Conservation (phyloP, 495 filamentous ascomycete species). For the Parathielavia hyrcaniae region DNA sequence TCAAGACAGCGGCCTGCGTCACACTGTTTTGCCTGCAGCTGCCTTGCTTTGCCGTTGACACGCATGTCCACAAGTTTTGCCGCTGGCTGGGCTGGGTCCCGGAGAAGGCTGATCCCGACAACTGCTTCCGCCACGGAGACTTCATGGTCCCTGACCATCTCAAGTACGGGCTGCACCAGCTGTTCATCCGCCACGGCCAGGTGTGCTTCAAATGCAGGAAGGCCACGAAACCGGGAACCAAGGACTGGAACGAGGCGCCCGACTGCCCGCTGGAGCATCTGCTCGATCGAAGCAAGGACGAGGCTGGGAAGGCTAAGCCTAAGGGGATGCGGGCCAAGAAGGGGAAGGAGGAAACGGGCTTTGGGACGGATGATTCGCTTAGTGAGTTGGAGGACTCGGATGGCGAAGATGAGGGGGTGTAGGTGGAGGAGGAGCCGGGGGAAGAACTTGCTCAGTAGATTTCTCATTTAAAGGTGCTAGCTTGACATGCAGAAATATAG, state of each 20-base stretch:
- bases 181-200: constrained; percentile 83
- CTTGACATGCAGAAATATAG: not conserved
- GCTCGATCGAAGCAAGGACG: constrained; percentile 30
- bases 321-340: constrained; percentile 9
- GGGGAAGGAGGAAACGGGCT: not conserved
- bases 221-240: constrained; percentile 39
- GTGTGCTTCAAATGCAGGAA: constrained; percentile 72
- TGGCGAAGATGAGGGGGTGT: not conserved
- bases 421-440: not conserved
- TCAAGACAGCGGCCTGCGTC: constrained; percentile 87
- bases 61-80: constrained; percentile 73
- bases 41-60: constrained; percentile 79
- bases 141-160: constrained; percentile 72
- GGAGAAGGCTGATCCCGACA: constrained; percentile 55
- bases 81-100: constrained; percentile 83
- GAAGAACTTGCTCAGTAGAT: not conserved
- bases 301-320: not conserved
- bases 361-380: not conserved
- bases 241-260: constrained; percentile 37
- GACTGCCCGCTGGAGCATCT: constrained; percentile 48
- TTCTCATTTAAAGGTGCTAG: not conserved
- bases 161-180: constrained; percentile 83
- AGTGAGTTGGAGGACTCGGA: constrained; percentile 3
- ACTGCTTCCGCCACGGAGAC: constrained; percentile 75
- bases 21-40: constrained; percentile 70